Evolutionary conservation across 306 rosid genomes (phyloP).

Genomic region (Inga leiocalycina): DNA sequence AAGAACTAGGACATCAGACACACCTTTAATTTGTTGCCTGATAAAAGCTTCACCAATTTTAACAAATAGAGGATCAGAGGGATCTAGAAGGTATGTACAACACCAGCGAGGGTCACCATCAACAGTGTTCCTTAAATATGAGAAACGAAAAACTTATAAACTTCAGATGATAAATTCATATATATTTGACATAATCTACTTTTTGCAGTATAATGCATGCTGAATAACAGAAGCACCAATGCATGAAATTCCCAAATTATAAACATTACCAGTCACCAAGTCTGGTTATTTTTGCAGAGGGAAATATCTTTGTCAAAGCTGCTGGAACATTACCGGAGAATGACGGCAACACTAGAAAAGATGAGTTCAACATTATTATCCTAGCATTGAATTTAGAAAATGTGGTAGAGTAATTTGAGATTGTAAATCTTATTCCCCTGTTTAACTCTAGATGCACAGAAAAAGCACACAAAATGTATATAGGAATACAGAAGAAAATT

Average conservation of each 20-base stretch:
- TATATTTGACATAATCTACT: neutral
- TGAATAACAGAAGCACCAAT: conserved; percentile 15
- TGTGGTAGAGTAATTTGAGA: conserved; percentile 14
- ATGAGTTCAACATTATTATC: conserved; percentile 29
- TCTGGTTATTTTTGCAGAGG: conserved; percentile 88
- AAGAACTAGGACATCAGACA: conserved; percentile 13
- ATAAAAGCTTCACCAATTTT: conserved; percentile 85
- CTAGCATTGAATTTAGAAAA: conserved; percentile 22
- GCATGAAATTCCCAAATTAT: conserved; percentile 19
- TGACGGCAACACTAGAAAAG: conserved; percentile 78
- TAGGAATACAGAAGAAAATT: neutral
- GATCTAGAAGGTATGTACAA: conserved; percentile 94
- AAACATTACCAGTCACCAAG: conserved; percentile 83
- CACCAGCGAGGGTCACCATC: conserved; percentile 80
- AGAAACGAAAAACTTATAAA: conserved; percentile 14
- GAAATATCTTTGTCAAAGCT: conserved; percentile 65
- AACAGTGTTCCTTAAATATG: conserved; percentile 72
- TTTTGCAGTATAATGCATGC: conserved; percentile 2
- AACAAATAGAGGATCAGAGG: conserved; percentile 92
- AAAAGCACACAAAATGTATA: neutral
- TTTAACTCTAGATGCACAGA: conserved; percentile 14
- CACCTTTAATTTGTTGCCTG: conserved; percentile 78
- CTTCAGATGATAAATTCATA: conserved; percentile 29
- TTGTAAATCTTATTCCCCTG: conserved; percentile 21
- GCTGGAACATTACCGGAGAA: conserved; percentile 97